phyloP scores from a whole-genome alignment of 768 basidiomycete species.

The Phaeotremella skinneri region DNA sequence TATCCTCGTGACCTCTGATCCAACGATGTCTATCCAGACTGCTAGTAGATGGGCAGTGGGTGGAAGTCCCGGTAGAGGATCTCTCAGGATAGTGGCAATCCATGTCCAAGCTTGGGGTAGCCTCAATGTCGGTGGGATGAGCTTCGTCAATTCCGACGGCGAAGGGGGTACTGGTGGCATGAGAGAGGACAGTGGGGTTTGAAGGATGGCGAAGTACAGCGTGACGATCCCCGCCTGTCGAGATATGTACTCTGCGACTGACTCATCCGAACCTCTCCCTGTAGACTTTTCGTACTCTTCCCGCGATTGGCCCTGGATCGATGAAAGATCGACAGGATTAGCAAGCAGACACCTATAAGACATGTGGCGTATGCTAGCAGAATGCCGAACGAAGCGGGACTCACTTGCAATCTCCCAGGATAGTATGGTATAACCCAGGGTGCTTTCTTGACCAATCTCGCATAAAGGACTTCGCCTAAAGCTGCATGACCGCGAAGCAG shows the following conservation, averaged over 20 bases:
- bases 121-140: conserved; percentile 31
- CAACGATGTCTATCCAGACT: conserved; percentile 34
- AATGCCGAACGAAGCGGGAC: conserved; percentile 22
- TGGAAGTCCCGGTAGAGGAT: conserved; percentile 21
- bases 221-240: conserved; percentile 78
- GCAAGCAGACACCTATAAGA: not conserved
- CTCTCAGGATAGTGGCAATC: conserved; percentile 33
- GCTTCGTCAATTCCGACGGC: conserved; percentile 30
- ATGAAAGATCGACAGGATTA: not conserved
- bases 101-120: conserved; percentile 45
- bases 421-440: conserved; percentile 77
- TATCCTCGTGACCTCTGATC: conserved; percentile 24
- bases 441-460: conserved; percentile 81
- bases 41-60: conserved; percentile 38
- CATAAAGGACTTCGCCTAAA: conserved; percentile 75
- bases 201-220: conserved; percentile 75
- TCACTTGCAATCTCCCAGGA: conserved; percentile 59
- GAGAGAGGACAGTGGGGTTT: conserved; percentile 39
- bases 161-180: conserved; percentile 25
- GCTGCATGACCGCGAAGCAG: conserved; percentile 58
- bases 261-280: conserved; percentile 57
- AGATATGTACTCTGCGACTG: conserved; percentile 61
- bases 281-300: conserved; percentile 53
- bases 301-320: conserved; percentile 48
- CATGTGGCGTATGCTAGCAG: not conserved